Evolutionary conservation across 2,329 filamentous ascomycete species (phyloP), one percentile per base, ranked within the genome.

Genomic region (Diaporthe caulivora): DNA sequence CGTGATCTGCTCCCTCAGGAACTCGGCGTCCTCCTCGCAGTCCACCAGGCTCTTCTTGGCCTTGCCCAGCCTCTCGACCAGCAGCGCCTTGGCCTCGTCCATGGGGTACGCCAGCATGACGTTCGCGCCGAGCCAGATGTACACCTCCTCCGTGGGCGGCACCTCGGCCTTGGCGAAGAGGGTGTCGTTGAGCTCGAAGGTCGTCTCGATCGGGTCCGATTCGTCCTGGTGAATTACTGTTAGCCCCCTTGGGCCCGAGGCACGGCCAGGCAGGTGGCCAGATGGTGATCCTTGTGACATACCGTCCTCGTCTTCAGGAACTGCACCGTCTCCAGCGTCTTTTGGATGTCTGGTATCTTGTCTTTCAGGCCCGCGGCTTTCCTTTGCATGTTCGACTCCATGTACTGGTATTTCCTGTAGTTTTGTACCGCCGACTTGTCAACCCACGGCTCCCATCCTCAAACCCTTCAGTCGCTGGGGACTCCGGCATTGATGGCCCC

Each of bases 101-200:
- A 98, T 92, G 4, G 95, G 94, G 82, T 99, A 99, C 67, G 97
- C 92, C 74, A 99, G 87, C 97, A 99, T 99, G 62, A 98, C 95
- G 79, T 99, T 99, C 72, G 97, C 93, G 44, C 97, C 97, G n/a
- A 99, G 89, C 97, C 97, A 99, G 70, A 99, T 88, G 81, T 97
- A 98, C 17, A 99, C 96, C 82, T 99, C 96, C 10, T 98, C 92
- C 0, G 94, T 95, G 1, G 93, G 91, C 29, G 93, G 91, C 72
- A 98, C 91, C 57, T 91, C 89, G 17, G 97, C 97, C 82, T 95
- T 97, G 26, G 95, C 94, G 80, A 95, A 98, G 11, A 99, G 88
- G 2, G 97, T 99, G 81, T 98, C 96, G 85, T 98, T 98, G 71
- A 99, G 89, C 84, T 98, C 95, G 82, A 98, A 99, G 1, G 94